Base-by-base conservation (phyloP, 1,139 yeast species). In the Protomyces gravidus region DNA sequence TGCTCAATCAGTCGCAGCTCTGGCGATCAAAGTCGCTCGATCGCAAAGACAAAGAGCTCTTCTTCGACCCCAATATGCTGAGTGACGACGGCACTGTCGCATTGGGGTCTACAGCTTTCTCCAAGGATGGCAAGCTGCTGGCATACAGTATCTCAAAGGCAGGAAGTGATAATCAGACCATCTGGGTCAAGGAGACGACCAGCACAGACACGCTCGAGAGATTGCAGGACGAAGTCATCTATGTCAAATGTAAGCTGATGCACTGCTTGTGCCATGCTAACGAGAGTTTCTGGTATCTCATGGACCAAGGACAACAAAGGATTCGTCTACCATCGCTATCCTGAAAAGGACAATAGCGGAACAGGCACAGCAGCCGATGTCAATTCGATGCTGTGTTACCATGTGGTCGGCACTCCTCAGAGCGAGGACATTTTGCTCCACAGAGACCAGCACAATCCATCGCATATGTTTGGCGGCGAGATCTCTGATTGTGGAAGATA, bases 61-160 rank as follows among this genome's bases (percentile, higher is more conserved):
- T 53, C 47, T 53, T 53, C 19, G 58, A 53, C 27, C 58, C 58
- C n/a, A 53, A 53, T 15, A 9, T 36, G 26, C 46, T 53, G 27
- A 53, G 58, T 27, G 36, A 32, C n/a, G 58, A 53, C 36, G 58
- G 58, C 15, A 53, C 58, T 5, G 51, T 53, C 7, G 47, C 58
- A 7, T 39, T 53, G 7, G 46, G 51, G 27, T 32, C 46, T 5
- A 53, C 58, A 7, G 50, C 58, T 21, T 53, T 53, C 17, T 32
- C 46, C 17, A 30, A 33, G 39, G 51, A 53, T 46, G 58, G 58
- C 25, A 32, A 46, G 28, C 17, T 46, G 27, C 27, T 53, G 21
- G 58, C 58, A 5, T 53, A 53, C 51, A 45, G 51, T 26, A 36
- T 53, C 47, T 32, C 46, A 32, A 46, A 53, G 21, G 47, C 58